Conservation (phyloP, 1,284 basidiomycete genomes). For the Puccinia hordei region DNA sequence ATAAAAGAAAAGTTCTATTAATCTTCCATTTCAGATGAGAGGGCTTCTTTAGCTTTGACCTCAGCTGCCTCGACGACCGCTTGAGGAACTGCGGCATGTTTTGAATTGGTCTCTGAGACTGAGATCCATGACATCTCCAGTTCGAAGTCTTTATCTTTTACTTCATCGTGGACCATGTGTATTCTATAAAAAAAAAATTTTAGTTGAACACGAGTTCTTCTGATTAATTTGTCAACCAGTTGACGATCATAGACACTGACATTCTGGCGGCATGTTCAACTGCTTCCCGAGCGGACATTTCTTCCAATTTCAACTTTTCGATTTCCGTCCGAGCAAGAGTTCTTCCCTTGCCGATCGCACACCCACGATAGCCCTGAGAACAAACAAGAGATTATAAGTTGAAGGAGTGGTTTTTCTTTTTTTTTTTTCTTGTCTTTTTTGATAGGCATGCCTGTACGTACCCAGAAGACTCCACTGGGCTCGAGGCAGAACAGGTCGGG, state of each 20-base stretch:
- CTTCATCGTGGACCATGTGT: conserved; percentile 93
- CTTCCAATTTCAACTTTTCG: conserved; percentile 85
- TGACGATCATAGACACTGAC: conserved; percentile 64
- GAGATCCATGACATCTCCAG: conserved; percentile 97
- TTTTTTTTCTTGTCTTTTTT: neutral
- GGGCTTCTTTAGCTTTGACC: conserved; percentile 79
- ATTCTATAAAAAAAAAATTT: conserved; percentile 68
- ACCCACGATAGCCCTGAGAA: conserved; percentile 82
- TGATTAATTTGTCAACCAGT: no score
- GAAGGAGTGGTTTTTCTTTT: no score
- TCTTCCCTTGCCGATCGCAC: conserved; percentile 92
- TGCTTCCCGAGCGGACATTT: conserved; percentile 78
- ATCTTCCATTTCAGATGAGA: conserved; percentile 81
- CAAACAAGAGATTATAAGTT: no score
- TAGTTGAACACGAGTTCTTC: no score
- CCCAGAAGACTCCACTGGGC: conserved; percentile 89
- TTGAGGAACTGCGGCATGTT: conserved; percentile 79
- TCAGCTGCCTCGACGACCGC: conserved; percentile 85
- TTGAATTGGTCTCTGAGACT: conserved; percentile 72
- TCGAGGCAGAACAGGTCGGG: conserved; percentile 89
- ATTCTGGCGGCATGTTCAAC: conserved; percentile 91
- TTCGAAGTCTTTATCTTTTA: conserved; percentile 97
- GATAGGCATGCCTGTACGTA: conserved; percentile 57
- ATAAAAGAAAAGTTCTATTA: conserved; percentile 54
- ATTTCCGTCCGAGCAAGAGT: conserved; percentile 97